A percentile compares a stretch with the other conserved stretches of the same genome.
phyloP scores from a whole-genome alignment of 495 filamentous ascomycete genomes.

The Penicillium riverlandense region DNA sequence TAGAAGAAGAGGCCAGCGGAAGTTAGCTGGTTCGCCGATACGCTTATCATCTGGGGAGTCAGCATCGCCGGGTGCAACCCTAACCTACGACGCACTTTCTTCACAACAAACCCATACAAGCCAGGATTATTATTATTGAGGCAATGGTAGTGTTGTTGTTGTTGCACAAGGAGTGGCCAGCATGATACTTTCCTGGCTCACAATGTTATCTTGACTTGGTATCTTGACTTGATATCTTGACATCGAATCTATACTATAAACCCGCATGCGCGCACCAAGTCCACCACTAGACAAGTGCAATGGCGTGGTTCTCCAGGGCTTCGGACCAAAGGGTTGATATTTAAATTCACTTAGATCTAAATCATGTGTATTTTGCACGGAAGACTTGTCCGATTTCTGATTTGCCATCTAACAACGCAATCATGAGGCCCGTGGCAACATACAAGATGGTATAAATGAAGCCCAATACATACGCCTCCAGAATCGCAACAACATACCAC shows the following conservation, averaged over 20 bases:
- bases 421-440: neutral
- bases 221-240: too few species aligned
- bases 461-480: neutral
- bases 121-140: too few species aligned
- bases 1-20: neutral
- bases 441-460: neutral
- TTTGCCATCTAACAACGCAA: neutral
- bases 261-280: neutral
- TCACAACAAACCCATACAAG: neutral
- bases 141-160: too few species aligned
- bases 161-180: too few species aligned
- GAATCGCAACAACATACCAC: conserved; percentile 1
- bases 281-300: neutral
- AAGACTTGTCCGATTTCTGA: neutral
- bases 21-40: too few species aligned
- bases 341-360: too few species aligned
- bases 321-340: too few species aligned
- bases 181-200: too few species aligned
- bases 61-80: neutral
- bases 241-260: too few species aligned
- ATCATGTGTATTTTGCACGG: neutral
- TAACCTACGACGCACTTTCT: neutral
- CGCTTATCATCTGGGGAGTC: conserved; percentile 7
- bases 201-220: neutral
- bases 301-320: neutral